Conservation (phyloP, 306 rosid genomes). For the Quercus mongolica region DNA sequence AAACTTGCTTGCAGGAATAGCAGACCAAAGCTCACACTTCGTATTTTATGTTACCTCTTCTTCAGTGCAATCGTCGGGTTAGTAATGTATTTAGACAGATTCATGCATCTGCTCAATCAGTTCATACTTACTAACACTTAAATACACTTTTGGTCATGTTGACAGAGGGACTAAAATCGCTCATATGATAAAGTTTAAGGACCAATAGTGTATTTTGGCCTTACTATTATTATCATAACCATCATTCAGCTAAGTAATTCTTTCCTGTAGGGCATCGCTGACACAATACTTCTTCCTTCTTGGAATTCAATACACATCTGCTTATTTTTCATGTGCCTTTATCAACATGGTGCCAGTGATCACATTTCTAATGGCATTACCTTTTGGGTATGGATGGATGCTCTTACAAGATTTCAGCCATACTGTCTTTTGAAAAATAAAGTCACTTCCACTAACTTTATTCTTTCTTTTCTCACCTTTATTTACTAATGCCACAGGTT, state of each 20-base stretch:
- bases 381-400: constrained; percentile 58
- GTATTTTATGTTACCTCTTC: constrained; percentile 69
- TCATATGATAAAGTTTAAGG: no score
- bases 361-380: constrained; percentile 79
- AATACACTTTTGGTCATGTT: no score
- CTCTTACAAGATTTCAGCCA: background rate
- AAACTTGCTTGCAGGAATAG: constrained; percentile 49
- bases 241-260: background rate
- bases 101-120: background rate
- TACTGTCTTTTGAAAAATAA: background rate
- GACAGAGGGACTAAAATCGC: no score
- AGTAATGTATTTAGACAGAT: constrained; percentile 20
- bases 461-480: background rate
- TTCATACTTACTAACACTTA: no score
- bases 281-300: constrained; percentile 83
- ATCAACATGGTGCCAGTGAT: constrained; percentile 73
- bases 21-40: constrained; percentile 57
- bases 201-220: no score
- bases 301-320: constrained; percentile 88
- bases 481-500: constrained; percentile 34
- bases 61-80: constrained; percentile 87
- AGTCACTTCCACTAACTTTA: background rate
- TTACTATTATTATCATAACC: background rate
- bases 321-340: constrained; percentile 85
- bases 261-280: constrained; percentile 61